phyloP scores from a whole-genome alignment of 495 filamentous ascomycete species.

The Podospora conica region DNA sequence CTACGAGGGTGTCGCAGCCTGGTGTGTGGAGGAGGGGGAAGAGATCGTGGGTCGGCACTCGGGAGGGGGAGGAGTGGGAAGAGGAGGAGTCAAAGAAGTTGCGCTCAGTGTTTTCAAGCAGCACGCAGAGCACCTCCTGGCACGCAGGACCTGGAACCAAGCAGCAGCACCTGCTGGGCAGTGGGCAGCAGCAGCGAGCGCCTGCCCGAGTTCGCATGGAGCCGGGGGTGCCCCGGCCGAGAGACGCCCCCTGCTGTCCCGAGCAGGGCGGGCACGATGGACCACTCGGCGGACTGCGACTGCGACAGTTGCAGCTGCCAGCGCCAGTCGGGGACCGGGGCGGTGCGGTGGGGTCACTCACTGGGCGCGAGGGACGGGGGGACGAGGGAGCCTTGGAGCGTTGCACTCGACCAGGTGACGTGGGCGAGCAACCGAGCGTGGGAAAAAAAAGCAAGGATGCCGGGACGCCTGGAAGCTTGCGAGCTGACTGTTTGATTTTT shows the following conservation, averaged over 20 bases:
- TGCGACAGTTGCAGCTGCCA: neutral
- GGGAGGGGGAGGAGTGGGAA: neutral
- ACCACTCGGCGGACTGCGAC: neutral
- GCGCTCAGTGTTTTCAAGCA: neutral
- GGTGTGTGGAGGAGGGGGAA: neutral
- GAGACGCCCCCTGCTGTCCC: neutral
- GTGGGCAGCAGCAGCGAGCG: neutral
- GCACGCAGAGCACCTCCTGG: neutral
- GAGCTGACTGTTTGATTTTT: neutral
- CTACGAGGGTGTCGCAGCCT: neutral
- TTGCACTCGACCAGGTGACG: neutral
- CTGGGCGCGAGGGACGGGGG: neutral
- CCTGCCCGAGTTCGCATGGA: neutral
- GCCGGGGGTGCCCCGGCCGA: neutral
- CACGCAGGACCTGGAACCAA: neutral
- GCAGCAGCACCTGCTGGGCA: neutral
- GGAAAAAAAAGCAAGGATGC: neutral
- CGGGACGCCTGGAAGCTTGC: neutral
- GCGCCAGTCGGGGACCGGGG: neutral
- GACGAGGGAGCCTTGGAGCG: neutral
- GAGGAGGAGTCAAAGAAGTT: neutral
- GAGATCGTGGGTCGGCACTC: neutral
- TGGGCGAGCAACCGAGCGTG: neutral
- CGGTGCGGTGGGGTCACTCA: no score
- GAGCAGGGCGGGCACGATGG: neutral